Evolutionary conservation across 106 monocot species (phyloP).

Genomic region (Agapanthus africanus): DNA sequence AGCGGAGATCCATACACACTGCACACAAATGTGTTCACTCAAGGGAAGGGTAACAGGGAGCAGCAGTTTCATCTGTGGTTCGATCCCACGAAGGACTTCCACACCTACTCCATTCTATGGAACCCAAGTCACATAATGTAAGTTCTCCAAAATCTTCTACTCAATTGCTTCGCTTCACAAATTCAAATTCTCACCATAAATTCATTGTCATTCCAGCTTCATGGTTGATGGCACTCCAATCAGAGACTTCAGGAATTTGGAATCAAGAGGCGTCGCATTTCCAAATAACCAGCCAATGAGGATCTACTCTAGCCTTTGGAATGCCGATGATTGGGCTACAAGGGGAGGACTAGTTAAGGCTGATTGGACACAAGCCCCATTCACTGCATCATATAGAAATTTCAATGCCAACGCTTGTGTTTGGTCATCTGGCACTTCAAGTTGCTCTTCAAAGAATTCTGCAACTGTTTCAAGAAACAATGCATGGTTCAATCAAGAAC

Average conservation of each 20-base stretch:
- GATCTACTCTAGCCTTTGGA: conserved; percentile 53
- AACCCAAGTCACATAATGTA: conserved; percentile 18
- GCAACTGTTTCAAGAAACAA: neutral
- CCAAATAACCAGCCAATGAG: conserved; percentile 47
- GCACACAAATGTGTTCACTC: conserved; percentile 20
- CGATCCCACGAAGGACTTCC: conserved; percentile 14
- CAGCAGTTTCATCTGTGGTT: conserved; percentile 24
- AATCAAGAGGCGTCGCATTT: conserved; percentile 32
- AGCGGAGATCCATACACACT: conserved; percentile 16
- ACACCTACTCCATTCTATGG: conserved; percentile 21
- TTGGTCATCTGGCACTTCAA: conserved; percentile 2
- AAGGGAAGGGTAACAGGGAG: conserved; percentile 23
- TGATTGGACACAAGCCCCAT: conserved; percentile 18
- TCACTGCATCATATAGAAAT: conserved; percentile 19
- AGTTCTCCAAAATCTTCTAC: neutral
- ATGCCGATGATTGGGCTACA: conserved; percentile 39
- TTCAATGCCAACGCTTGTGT: conserved; percentile 13
- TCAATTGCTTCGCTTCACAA: neutral
- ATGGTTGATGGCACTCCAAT: conserved; percentile 34
- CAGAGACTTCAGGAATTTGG: conserved; percentile 51
- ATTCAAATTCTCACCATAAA: neutral
- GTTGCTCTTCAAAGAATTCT: neutral
- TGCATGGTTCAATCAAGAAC: conserved; percentile 25
- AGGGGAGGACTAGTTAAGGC: conserved; percentile 20
- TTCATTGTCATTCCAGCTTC: conserved; percentile 14